Conservation (phyloP, 2,329 filamentous ascomycete genomes). For the Chaetomiaceae sp. region DNA sequence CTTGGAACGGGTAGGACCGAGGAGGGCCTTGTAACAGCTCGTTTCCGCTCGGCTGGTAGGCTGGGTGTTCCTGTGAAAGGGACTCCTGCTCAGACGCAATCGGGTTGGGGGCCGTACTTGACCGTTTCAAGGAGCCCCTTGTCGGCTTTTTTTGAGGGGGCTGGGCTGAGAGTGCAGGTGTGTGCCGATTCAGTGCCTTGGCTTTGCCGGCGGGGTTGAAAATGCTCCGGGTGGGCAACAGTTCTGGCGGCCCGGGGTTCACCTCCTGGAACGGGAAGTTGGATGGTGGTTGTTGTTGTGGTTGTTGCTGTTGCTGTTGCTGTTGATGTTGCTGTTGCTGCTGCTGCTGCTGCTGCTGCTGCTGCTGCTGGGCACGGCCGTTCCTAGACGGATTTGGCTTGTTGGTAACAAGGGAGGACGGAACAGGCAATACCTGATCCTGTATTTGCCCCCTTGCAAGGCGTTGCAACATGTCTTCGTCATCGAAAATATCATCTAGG, state of each 20-base stretch:
- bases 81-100: conserved; percentile 14
- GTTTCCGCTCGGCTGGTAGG: neutral
- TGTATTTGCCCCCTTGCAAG: conserved; percentile 29
- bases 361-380: conserved; percentile 16
- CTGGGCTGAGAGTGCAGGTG: conserved; percentile 7
- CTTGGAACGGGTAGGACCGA: neutral
- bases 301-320: conserved; percentile 21
- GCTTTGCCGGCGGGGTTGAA: conserved; percentile 36
- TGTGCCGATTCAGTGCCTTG: conserved; percentile 24
- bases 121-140: conserved; percentile 21
- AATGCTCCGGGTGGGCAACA: conserved; percentile 40
- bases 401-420: conserved; percentile 22
- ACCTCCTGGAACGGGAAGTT: conserved; percentile 39
- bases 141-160: conserved; percentile 15
- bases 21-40: neutral
- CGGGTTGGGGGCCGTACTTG: conserved; percentile 24
- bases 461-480: conserved; percentile 46
- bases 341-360: conserved; percentile 21
- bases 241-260: conserved; percentile 41
- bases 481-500: conserved; percentile 64
- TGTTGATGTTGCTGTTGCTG: conserved; percentile 24
- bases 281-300: conserved; percentile 22
- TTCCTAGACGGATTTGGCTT: conserved; percentile 27
- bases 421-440: conserved; percentile 19
- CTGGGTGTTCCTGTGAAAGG: conserved; percentile 7